Evolutionary conservation across 2,329 filamentous ascomycete species (phyloP).

Genomic region (Dactylellina haptotyla): DNA sequence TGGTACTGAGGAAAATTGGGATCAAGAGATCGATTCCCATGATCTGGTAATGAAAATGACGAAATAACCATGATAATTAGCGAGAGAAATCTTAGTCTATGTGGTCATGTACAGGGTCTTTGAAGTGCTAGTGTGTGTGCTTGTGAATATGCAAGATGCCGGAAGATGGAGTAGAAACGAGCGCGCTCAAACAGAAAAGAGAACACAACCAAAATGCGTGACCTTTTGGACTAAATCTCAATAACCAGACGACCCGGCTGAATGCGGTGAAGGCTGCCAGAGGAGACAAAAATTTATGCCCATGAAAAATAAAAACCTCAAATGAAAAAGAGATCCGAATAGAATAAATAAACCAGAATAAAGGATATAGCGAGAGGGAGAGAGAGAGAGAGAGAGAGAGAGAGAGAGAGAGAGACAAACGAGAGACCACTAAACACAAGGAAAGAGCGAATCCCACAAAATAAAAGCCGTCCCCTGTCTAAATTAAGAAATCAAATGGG

Average conservation of each 20-base stretch:
- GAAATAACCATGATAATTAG: too few species aligned
- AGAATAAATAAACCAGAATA: too few species aligned
- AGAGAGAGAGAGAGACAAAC: constrained; percentile 3
- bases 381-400: not conserved
- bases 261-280: constrained; percentile 3
- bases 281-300: not conserved
- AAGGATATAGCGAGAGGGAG: too few species aligned
- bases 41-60: not conserved
- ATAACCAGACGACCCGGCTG: not conserved
- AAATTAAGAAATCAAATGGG: constrained; percentile 22
- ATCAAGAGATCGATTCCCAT: not conserved
- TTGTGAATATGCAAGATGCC: not conserved
- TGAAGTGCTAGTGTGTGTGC: not conserved
- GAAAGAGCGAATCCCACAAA: constrained; percentile 23
- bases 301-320: not conserved
- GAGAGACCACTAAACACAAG: not conserved
- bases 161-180: not conserved
- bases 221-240: not conserved
- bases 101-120: not conserved
- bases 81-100: not conserved
- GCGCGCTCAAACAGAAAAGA: not conserved
- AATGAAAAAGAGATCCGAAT: constrained; percentile 9
- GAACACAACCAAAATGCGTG: not conserved
- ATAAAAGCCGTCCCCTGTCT: constrained; percentile 32
- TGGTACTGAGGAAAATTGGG: not conserved